Evolutionary conservation across 2,329 filamentous ascomycete species (phyloP).

Genomic region (Xylaria polymorpha): DNA sequence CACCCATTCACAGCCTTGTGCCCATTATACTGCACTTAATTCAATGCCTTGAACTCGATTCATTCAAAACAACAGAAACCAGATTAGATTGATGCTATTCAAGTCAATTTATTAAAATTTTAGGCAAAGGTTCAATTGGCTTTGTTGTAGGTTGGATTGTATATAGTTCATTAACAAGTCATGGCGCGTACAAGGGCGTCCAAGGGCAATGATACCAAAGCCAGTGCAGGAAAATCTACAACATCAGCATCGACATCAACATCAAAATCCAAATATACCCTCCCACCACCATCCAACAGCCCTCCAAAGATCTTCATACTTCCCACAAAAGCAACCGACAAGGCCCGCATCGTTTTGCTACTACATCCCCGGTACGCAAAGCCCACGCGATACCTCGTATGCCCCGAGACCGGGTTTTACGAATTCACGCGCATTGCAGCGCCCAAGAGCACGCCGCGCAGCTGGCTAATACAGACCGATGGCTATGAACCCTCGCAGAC

Average conservation of each 20-base stretch:
- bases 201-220: slow-evolving; percentile 50
- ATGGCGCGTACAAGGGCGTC: slow-evolving; percentile 66
- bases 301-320: slow-evolving; percentile 70
- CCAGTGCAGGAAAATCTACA: slow-evolving; percentile 47
- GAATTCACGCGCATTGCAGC: slow-evolving; percentile 71
- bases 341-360: slow-evolving; percentile 69
- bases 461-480: slow-evolving; percentile 68
- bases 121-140: neutral
- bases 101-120: neutral
- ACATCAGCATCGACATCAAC: slow-evolving; percentile 34
- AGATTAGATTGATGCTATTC: neutral
- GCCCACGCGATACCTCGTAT: slow-evolving; percentile 70
- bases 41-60: neutral
- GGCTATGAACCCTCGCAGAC: neutral
- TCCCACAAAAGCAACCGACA: slow-evolving; percentile 63
- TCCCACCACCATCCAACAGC: slow-evolving; percentile 56
- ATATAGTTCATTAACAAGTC: neutral
- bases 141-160: neutral
- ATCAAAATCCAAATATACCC: slow-evolving; percentile 52
- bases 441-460: slow-evolving; percentile 65
- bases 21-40: neutral
- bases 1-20: neutral
- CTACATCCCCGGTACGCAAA: slow-evolving; percentile 67
- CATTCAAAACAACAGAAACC: neutral
- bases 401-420: slow-evolving; percentile 70